Conservation (phyloP, 1,284 basidiomycete genomes). For the Pisolithus thermaeus region DNA sequence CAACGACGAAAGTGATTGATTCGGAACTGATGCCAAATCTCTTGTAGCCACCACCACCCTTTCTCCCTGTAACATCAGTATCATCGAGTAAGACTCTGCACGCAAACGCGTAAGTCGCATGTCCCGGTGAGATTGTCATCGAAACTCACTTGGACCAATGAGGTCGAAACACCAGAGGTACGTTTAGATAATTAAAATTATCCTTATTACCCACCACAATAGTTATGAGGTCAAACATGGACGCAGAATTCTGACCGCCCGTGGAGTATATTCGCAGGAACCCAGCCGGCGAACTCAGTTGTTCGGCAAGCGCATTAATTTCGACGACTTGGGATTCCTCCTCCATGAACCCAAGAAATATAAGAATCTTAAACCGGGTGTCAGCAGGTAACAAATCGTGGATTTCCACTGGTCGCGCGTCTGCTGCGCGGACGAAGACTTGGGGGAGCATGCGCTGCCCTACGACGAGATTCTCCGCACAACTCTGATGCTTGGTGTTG, state of each 20-base stretch:
- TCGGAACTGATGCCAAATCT: conserved; percentile 46
- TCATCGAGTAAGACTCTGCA: conserved; percentile 48
- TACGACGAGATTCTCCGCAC: conserved; percentile 44
- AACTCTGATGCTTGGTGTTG: conserved; percentile 35
- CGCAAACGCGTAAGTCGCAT: not conserved
- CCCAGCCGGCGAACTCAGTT: conserved; percentile 32
- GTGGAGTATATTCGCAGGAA: conserved; percentile 33
- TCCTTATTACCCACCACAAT: conserved; percentile 46
- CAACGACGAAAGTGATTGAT: conserved; percentile 55
- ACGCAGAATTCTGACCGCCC: no score
- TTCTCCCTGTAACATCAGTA: conserved; percentile 28
- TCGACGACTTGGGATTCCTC: conserved; percentile 34
- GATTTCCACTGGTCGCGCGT: conserved; percentile 56
- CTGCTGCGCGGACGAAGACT: conserved; percentile 55
- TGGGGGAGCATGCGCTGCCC: conserved; percentile 41
- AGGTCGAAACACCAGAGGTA: conserved; percentile 46
- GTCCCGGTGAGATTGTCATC: not conserved
- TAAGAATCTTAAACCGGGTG: conserved; percentile 70
- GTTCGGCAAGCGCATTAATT: conserved; percentile 40
- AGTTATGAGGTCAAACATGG: conserved; percentile 49
- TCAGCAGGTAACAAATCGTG: conserved; percentile 68
- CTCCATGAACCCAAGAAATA: conserved; percentile 57
- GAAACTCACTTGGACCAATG: conserved; percentile 61
- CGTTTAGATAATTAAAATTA: conserved; percentile 39
- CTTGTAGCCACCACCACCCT: conserved; percentile 42